A percentile compares a stretch with the other conserved stretches of the same genome.
Conservation (phyloP, 495 filamentous ascomycete genomes). For the Penicillium parvum region DNA sequence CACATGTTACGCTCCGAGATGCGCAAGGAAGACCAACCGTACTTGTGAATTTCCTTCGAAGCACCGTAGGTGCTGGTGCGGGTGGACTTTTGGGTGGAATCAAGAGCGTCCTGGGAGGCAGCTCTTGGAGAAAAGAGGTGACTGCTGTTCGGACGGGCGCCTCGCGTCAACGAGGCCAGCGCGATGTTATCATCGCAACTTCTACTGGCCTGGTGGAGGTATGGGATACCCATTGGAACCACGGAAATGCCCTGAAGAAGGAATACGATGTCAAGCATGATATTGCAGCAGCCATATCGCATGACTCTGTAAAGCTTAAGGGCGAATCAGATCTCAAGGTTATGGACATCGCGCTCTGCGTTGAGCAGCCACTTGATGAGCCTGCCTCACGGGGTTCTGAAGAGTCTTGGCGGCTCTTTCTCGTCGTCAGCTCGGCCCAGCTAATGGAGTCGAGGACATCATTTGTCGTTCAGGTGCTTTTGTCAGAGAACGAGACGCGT, state of each 20-base stretch:
- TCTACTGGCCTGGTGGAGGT: constrained; percentile 67
- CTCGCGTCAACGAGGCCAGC: constrained; percentile 71
- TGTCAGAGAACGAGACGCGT: constrained; percentile 24
- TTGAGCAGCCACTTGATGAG: constrained; percentile 14
- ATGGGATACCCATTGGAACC: constrained; percentile 85
- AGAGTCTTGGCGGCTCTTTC: constrained; percentile 30
- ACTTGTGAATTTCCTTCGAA: constrained; percentile 66
- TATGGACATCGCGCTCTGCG: constrained; percentile 34
- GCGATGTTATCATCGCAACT: constrained; percentile 74
- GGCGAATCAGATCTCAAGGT: constrained; percentile 33
- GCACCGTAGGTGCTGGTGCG: constrained; percentile 38
- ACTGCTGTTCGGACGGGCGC: constrained; percentile 67
- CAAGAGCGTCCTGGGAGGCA: constrained; percentile 62
- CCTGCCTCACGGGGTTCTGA: constrained; percentile 13
- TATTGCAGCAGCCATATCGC: constrained; percentile 25
- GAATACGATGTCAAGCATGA: constrained; percentile 47
- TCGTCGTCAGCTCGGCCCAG: constrained; percentile 25
- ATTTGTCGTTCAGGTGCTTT: constrained; percentile 26
- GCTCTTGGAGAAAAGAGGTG: constrained; percentile 65
- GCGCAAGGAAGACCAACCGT: constrained; percentile 79
- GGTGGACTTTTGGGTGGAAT: constrained; percentile 73
- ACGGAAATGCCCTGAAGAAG: constrained; percentile 53
- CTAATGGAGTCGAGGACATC: constrained; percentile 18
- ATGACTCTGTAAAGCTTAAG: constrained; percentile 15
- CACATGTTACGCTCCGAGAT: constrained; percentile 80